Conservation (phyloP, 2,329 filamentous ascomycete genomes). For the Teratosphaeria epicoccoides region DNA sequence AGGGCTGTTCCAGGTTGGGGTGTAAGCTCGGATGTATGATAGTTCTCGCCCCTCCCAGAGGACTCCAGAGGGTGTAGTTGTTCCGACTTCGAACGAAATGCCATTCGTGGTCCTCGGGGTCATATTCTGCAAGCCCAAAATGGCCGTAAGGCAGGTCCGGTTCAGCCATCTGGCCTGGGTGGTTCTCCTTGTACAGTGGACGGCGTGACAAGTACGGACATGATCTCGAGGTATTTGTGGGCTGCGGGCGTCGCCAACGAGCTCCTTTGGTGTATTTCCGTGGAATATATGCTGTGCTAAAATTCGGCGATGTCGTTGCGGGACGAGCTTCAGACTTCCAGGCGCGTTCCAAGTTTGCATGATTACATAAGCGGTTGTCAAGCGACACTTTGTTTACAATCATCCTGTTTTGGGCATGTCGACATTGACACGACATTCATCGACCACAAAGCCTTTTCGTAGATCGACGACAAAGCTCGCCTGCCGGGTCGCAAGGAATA, state of each 20-base stretch:
- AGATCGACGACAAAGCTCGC: not conserved
- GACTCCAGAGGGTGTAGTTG: constrained; percentile 9
- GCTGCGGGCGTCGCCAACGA: not conserved
- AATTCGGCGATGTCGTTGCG: not conserved
- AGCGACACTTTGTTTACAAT: not conserved
- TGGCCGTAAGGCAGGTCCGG: constrained; percentile 43
- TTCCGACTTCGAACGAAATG: constrained; percentile 12
- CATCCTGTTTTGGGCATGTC: not conserved
- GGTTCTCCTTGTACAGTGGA: constrained; percentile 2
- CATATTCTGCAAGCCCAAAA: constrained; percentile 41
- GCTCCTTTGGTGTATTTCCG: not conserved
- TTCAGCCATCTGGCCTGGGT: constrained; percentile 48
- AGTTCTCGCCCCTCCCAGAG: constrained; percentile 18
- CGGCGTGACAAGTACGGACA: constrained; percentile 7
- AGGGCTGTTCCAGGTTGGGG: no score
- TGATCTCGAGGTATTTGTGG: constrained; percentile 5
- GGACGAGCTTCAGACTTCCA: not conserved
- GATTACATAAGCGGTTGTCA: not conserved
- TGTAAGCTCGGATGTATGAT: not conserved
- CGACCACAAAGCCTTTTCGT: no score
- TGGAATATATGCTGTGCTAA: not conserved
- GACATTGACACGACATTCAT: not conserved
- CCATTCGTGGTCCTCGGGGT: constrained; percentile 39
- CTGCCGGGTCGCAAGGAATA: constrained; percentile 4
- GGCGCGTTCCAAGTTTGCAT: not conserved